These are phyloP conservation scores for Aspergillus sp. DNA, from an alignment of 2,329 filamentous ascomycete species.

Conservation along the genomic window DNA sequence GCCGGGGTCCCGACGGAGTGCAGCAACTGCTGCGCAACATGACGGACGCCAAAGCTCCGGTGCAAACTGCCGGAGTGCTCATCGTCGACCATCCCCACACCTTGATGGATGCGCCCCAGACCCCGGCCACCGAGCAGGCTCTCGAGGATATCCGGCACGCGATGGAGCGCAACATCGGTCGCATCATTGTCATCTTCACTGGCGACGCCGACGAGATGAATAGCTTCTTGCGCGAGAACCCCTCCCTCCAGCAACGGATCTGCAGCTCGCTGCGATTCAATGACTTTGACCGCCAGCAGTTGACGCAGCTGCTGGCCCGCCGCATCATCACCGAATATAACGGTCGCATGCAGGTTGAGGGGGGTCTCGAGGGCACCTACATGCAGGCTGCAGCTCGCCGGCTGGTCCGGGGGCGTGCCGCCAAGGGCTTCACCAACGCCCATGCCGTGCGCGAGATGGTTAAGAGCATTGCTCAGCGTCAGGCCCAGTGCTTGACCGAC, in stretches of 20 bases:
- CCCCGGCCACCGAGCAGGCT: slow-evolving; percentile 8
- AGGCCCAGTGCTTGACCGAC: slow-evolving; percentile 18
- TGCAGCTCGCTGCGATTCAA: slow-evolving; percentile 22
- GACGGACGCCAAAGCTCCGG: slow-evolving; percentile 6
- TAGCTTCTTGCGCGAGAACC: slow-evolving; percentile 17
- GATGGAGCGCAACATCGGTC: slow-evolving; percentile 18
- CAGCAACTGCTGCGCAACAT: slow-evolving; percentile 16
- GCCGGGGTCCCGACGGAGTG: slow-evolving; percentile 13
- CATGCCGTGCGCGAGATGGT: slow-evolving; percentile 21
- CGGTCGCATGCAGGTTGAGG: slow-evolving; percentile 25
- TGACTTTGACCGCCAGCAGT: slow-evolving; percentile 19
- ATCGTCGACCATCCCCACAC: slow-evolving; percentile 20
- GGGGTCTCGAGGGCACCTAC: slow-evolving; percentile 23
- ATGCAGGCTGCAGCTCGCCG: slow-evolving; percentile 23
- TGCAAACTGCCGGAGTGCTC: slow-evolving; percentile 18
- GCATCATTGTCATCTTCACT: slow-evolving; percentile 22
- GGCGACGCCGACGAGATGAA: slow-evolving; percentile 14
- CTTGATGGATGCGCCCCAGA: slow-evolving; percentile 3
- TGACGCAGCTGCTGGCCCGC: slow-evolving; percentile 16
- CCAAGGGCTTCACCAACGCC: slow-evolving; percentile 20
- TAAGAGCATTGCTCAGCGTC: slow-evolving; percentile 18
- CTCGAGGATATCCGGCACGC: slow-evolving; percentile 17
- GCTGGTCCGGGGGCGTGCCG: slow-evolving; percentile 18
- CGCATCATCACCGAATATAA: slow-evolving; percentile 18
- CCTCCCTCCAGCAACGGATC: slow-evolving; percentile 17